Conservation (phyloP, 1,139 yeast genomes). For the Scheffersomyces quercinus region DNA sequence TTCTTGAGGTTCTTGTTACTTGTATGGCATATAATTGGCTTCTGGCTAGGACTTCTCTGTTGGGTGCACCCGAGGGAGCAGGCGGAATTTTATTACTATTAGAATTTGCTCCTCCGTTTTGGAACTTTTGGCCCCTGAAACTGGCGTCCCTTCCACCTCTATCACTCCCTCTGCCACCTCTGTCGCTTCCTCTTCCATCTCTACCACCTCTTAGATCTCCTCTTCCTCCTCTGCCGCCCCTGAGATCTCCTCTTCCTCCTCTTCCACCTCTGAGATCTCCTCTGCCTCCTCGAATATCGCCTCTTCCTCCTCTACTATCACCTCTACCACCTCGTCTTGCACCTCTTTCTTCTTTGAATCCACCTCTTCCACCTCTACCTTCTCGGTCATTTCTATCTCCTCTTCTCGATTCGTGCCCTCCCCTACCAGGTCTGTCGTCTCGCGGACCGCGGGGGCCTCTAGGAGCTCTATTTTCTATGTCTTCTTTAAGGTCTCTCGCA, state of each 20-base stretch:
- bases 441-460: conserved; percentile 8
- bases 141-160: no score
- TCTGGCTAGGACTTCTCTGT: neutral
- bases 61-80: no score
- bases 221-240: no score
- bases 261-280: conserved; percentile 1
- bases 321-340: conserved; percentile 6
- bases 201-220: no score
- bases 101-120: neutral
- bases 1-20: conserved; percentile 25
- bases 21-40: conserved; percentile 39
- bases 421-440: conserved; percentile 19
- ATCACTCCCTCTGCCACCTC: no score
- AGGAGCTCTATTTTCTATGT: conserved; percentile 3
- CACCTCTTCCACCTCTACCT: conserved; percentile 4
- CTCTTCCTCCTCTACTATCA: conserved; percentile 3
- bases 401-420: neutral
- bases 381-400: conserved; percentile 3
- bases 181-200: no score
- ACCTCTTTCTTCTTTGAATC: neutral
- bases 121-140: neutral
- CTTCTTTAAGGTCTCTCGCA: conserved; percentile 6
- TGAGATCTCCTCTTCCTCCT: no score
- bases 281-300: neutral
- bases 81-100: neutral